Percentiles rank a stretch among this genome's conserved stretches.
Evolutionary conservation across 257 asterid species (phyloP).

Genomic region (Plantago major): DNA sequence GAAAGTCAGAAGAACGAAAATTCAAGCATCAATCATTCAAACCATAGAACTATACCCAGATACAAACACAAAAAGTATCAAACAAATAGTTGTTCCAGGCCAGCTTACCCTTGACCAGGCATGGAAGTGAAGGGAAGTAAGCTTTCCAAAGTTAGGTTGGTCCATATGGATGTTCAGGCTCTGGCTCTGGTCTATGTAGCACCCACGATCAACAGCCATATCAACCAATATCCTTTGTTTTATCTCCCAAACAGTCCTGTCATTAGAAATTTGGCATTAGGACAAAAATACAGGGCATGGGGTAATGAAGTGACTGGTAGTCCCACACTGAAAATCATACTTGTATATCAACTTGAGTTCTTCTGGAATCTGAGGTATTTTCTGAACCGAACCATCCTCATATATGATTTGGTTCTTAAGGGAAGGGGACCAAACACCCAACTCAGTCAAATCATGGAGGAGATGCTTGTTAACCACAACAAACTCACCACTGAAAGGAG

Average conservation of each 20-base stretch:
- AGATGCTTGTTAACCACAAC: constrained; percentile 98
- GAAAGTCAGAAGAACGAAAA: neutral
- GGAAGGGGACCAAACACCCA: constrained; percentile 88
- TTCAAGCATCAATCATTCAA: neutral
- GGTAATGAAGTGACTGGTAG: neutral
- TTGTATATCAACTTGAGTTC: constrained; percentile 72
- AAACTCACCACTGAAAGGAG: constrained; percentile 74
- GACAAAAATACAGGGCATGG: neutral
- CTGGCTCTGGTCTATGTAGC: constrained; percentile 94
- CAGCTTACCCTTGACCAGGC: constrained; percentile 75
- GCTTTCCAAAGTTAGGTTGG: constrained; percentile 79
- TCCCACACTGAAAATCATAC: constrained; percentile 42
- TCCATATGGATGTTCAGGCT: constrained; percentile 98
- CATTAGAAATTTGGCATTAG: constrained; percentile 11
- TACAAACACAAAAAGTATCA: neutral
- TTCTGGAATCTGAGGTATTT: constrained; percentile 65
- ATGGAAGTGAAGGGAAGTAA: constrained; percentile 87
- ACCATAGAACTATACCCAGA: neutral
- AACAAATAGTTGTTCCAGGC: neutral
- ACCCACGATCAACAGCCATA: constrained; percentile 98
- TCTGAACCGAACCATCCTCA: constrained; percentile 89
- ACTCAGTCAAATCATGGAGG: constrained; percentile 82
- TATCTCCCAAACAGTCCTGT: constrained; percentile 97
- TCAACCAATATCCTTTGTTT: constrained; percentile 76
- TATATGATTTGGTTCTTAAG: constrained; percentile 78